These are phyloP conservation scores for Backusella sp. DNA, from an alignment of 192 early-diverging fungal species.

Conservation along the genomic window DNA sequence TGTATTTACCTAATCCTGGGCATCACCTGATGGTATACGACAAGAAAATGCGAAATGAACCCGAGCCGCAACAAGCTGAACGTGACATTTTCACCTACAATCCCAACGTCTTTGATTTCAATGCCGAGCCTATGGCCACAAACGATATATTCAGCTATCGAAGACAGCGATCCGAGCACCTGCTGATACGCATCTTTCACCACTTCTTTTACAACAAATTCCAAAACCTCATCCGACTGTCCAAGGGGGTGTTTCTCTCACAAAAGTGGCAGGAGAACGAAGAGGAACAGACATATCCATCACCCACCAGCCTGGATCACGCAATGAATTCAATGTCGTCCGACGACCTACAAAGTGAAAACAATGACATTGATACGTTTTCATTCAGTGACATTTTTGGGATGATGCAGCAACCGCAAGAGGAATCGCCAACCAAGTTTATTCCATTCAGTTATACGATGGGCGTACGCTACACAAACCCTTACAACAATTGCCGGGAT, in stretches of 20 bases:
- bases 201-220: background rate
- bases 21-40: background rate
- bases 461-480: background rate
- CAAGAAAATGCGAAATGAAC: background rate
- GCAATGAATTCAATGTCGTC: background rate
- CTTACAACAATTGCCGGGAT: background rate
- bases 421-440: background rate
- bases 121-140: background rate
- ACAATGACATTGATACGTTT: background rate
- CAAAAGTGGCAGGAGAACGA: background rate
- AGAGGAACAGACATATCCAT: background rate
- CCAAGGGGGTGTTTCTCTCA: background rate
- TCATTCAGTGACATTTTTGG: slow-evolving; percentile 4
- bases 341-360: background rate
- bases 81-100: background rate
- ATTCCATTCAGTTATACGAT: background rate
- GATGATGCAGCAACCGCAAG: background rate
- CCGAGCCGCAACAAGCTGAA: background rate
- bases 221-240: background rate
- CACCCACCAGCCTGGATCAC: background rate
- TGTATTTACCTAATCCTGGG: background rate
- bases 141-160: background rate
- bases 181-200: background rate
- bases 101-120: background rate
- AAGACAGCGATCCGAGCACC: background rate